Evolutionary conservation across 2,329 filamentous ascomycete species (phyloP), one percentile per base, ranked within the genome.

Genomic region (Venturia pyrina): DNA sequence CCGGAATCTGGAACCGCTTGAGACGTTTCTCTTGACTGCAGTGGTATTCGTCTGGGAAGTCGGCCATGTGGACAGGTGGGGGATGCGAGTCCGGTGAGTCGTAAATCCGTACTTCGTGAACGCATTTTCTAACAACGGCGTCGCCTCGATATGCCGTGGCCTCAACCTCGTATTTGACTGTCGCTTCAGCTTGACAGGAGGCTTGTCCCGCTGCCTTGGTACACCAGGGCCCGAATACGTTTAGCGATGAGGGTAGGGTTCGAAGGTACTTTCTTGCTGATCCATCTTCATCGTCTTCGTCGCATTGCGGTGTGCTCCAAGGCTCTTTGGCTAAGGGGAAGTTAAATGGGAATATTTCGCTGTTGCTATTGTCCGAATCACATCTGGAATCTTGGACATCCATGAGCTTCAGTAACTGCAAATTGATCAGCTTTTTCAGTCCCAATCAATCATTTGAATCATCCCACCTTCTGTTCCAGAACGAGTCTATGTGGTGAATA

Each of bases 81-180:
- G 65, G 65, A n/a, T 63, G 41, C 1, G 60, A 24, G 43, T 66
- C 61, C 24, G 46, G 32, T 50, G 41, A 59, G 46, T 66, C 65
- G 60, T 65, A 66, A 2, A 66, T 63, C 7, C 60, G 19, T 2
- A 66, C 44, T 56, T 56, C 21, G 5, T 62, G 34, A 8, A 21
- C 15, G 48, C 40, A 63, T 15, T 10, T 50, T n/a, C 24, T 17
- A 19, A 66, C 32, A 15, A 48, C 24, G 24, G 66, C 43, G 17
- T 66, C 65, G 19, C 48, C 65, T 19, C 53, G 21, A 44, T n/a
- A 66, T 24, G 57, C 60, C 3, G 28, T 44, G 24, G 65, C 65
- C 32, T 66, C 60, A 17, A 66, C 32, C 24, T 66, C 65, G 37
- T 66, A 66, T 40, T 41, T 63, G 19, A 66, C 61, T 13, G n/a